These are phyloP conservation scores for Jimgerdemannia flammicorona DNA, from an alignment of 192 early-diverging fungal genomes.

Conservation along the genomic window DNA sequence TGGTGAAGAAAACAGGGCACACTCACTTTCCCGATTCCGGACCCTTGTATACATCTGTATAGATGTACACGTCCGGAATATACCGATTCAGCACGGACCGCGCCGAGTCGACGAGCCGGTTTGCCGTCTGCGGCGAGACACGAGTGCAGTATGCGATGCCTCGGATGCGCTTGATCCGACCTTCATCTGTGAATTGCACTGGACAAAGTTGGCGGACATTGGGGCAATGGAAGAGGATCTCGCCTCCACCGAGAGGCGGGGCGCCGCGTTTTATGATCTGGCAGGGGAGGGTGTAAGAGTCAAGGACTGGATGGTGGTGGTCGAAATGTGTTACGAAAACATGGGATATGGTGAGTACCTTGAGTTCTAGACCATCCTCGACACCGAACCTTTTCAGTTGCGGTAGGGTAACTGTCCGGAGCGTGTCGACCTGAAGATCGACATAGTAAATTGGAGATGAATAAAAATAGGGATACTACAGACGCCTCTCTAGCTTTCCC, in stretches of 20 bases:
- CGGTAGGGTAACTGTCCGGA: slow-evolving; percentile 86
- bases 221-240: slow-evolving; percentile 84
- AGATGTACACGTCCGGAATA: slow-evolving; percentile 97
- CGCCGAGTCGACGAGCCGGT: slow-evolving; percentile 87
- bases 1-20: not conserved
- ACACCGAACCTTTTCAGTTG: slow-evolving; percentile 85
- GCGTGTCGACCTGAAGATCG: slow-evolving; percentile 67
- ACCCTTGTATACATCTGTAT: slow-evolving; percentile 97
- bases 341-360: slow-evolving; percentile 34
- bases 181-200: slow-evolving; percentile 77
- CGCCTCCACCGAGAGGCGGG: slow-evolving; percentile 89
- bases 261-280: slow-evolving; percentile 87
- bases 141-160: slow-evolving; percentile 89
- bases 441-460: not conserved
- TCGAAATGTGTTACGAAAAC: not conserved
- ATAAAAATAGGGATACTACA: not conserved
- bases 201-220: slow-evolving; percentile 74
- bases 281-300: slow-evolving; percentile 1
- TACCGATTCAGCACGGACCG: slow-evolving; percentile 84
- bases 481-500: no score
- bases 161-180: slow-evolving; percentile 89
- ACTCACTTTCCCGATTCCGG: slow-evolving; percentile 77
- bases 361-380: slow-evolving; percentile 78
- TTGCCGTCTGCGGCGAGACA: slow-evolving; percentile 92
- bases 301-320: slow-evolving; percentile 2